Percentiles rank a stretch among this genome's conserved stretches.
phyloP scores from a whole-genome alignment of 169 alveolate genomes.

The Plasmodium inui region DNA sequence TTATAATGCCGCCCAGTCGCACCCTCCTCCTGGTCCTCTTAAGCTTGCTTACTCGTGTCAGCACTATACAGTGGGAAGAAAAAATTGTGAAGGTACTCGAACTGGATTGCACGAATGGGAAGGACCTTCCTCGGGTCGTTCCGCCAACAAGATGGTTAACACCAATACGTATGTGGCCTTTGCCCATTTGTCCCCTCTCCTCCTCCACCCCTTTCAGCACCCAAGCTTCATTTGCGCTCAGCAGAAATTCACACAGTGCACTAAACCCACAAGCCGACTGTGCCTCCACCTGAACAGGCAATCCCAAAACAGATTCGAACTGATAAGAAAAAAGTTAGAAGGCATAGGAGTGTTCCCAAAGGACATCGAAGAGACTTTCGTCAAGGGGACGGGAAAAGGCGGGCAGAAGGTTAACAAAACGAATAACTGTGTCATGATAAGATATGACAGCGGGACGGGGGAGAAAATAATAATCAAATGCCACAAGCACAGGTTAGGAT shows the following conservation, averaged over 20 bases:
- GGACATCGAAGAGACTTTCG: constrained; percentile 82
- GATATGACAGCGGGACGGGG: constrained; percentile 69
- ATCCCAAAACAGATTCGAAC: constrained; percentile 55
- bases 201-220: background rate
- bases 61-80: background rate
- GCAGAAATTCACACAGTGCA: background rate
- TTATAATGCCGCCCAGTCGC: constrained; percentile 30
- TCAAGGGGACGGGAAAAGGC: constrained; percentile 91
- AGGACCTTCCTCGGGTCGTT: background rate
- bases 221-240: background rate
- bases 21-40: background rate
- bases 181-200: background rate
- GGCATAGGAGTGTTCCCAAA: constrained; percentile 62
- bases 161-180: background rate
- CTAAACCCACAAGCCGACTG: background rate
- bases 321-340: constrained; percentile 59
- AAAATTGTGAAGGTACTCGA: constrained; percentile 21
- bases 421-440: constrained; percentile 88
- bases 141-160: background rate
- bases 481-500: constrained; percentile 74
- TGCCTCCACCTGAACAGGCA: constrained; percentile 50
- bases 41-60: background rate
- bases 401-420: constrained; percentile 92
- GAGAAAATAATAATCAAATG: constrained; percentile 78
- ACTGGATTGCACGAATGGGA: background rate